Percentiles rank a stretch among this genome's conserved stretches.
phyloP scores from a whole-genome alignment of 2,329 filamentous ascomycete species.

The Westerdykella ornata region DNA sequence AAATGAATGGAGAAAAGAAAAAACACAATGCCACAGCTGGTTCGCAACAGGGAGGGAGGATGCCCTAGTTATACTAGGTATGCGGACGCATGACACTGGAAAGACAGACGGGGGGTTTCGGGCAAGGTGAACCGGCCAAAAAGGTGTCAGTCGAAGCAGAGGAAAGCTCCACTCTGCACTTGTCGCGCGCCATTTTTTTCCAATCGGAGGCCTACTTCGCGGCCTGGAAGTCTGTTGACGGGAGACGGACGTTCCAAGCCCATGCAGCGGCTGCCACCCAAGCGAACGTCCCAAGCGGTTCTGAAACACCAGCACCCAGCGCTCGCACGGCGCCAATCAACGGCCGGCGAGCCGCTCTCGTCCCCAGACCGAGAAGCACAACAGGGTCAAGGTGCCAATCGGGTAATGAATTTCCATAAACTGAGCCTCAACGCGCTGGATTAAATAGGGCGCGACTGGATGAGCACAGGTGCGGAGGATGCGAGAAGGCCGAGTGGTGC shows the following conservation, averaged over 20 bases:
- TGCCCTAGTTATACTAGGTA: constrained; percentile 22
- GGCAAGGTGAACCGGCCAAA: constrained; percentile 11
- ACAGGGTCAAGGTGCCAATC: too few species aligned
- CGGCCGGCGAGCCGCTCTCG: background rate
- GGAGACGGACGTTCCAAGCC: constrained; percentile 12
- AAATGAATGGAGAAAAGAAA: constrained; percentile 15
- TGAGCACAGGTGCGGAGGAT: too few species aligned
- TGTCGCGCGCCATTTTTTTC: constrained; percentile 27
- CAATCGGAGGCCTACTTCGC: constrained; percentile 7
- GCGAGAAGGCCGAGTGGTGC: too few species aligned
- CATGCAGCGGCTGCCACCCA: constrained; percentile 2
- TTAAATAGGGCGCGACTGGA: too few species aligned
- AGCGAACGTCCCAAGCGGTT: constrained; percentile 15
- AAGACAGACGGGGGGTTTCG: constrained; percentile 15
- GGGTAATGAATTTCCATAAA: too few species aligned
- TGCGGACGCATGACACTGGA: constrained; percentile 15
- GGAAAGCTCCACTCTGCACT: constrained; percentile 16
- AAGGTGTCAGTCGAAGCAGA: constrained; percentile 24
- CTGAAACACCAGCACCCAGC: constrained; percentile 29
- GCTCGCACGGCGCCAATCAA: constrained; percentile 12
- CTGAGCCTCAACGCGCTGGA: too few species aligned
- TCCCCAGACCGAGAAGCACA: too few species aligned
- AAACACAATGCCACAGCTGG: constrained; percentile 14
- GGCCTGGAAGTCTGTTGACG: constrained; percentile 6
- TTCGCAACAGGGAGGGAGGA: constrained; percentile 12